Conservation (phyloP, 495 filamentous ascomycete species). For the Aspergillus homomorphus region DNA sequence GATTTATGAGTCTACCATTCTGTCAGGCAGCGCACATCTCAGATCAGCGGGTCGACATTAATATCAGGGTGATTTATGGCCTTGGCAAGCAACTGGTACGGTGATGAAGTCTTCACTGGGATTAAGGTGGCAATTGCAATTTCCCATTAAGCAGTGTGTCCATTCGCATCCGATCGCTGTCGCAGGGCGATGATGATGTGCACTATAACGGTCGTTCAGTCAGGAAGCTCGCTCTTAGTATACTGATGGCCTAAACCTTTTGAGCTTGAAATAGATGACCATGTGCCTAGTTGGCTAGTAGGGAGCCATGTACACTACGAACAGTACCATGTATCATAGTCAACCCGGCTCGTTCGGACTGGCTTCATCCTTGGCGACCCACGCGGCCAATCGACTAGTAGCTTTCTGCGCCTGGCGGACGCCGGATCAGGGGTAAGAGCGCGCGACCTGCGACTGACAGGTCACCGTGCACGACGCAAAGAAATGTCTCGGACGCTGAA, state of each 20-base stretch:
- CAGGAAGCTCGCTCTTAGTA: too few species aligned
- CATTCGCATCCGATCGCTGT: background rate
- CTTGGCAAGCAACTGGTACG: background rate
- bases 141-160: background rate
- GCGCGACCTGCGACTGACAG: slow-evolving; percentile 9
- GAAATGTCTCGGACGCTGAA: background rate
- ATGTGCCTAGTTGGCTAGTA: slow-evolving; percentile 9
- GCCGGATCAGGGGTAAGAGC: slow-evolving; percentile 11
- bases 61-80: background rate
- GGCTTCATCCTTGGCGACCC: slow-evolving; percentile 10
- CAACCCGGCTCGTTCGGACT: background rate
- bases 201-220: background rate
- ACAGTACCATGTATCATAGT: background rate
- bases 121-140: background rate
- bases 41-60: background rate
- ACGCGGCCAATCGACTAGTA: slow-evolving; percentile 16
- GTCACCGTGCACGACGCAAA: slow-evolving; percentile 10
- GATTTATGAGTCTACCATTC: background rate
- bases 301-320: background rate
- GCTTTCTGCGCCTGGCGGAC: slow-evolving; percentile 9
- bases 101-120: background rate
- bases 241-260: background rate
- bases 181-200: slow-evolving; percentile 1
- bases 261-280: slow-evolving; percentile 5
- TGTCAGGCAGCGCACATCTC: background rate